Conservation (phyloP, 2,329 filamentous ascomycete genomes). For the Verticillium tricorpus region DNA sequence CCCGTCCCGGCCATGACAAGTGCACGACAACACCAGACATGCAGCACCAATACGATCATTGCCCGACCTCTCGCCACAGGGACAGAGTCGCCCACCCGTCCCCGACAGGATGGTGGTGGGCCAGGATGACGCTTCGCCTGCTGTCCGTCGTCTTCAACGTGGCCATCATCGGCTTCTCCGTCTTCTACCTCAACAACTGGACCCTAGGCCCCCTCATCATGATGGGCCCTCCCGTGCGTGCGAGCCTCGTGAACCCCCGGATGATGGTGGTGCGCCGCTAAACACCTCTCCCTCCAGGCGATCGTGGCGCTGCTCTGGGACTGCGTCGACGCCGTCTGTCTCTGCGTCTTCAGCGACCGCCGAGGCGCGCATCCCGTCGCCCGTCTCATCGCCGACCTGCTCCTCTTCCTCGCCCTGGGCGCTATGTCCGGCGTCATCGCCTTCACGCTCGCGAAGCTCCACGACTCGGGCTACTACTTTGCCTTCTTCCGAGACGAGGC, state of each 20-base stretch:
- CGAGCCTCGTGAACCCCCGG: background rate
- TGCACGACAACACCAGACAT: background rate
- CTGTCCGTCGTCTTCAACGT: background rate
- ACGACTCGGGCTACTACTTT: conserved; percentile 13
- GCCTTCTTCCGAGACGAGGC: conserved; percentile 9
- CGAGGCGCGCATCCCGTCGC: conserved; percentile 6
- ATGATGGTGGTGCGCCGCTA: background rate
- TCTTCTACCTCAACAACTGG: conserved; percentile 7
- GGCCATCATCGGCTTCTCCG: conserved; percentile 5
- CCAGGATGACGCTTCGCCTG: conserved; percentile 7
- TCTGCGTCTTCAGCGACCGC: background rate
- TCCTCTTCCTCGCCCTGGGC: conserved; percentile 9
- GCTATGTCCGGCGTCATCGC: conserved; percentile 11
- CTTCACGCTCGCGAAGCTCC: conserved; percentile 10
- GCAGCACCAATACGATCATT: background rate
- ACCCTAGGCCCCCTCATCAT: conserved; percentile 12
- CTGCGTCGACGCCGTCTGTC: conserved; percentile 4
- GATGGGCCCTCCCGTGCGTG: conserved; percentile 12
- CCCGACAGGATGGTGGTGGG: conserved; percentile 4
- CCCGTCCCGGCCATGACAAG: too few species aligned
- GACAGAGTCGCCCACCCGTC: background rate
- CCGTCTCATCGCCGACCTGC: conserved; percentile 9
- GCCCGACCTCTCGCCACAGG: background rate
- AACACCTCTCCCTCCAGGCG: background rate
- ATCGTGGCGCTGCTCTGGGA: conserved; percentile 8